phyloP scores from a whole-genome alignment of 345 rosid genomes.

The Aquilaria sinensis region DNA sequence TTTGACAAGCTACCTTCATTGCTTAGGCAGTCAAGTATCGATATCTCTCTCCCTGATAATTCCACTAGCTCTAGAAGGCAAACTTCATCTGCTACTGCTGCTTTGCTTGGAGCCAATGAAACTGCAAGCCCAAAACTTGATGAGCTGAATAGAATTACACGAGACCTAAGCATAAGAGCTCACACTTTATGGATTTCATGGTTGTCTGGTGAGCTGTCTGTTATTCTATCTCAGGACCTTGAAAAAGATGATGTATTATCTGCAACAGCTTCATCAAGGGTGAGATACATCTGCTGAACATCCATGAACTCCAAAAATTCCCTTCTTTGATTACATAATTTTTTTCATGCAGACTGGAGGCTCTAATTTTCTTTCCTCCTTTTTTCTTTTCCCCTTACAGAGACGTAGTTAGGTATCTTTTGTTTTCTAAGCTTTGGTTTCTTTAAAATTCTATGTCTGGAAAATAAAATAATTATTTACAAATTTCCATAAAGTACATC shows the following conservation, averaged over 20 bases:
- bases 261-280: constrained; percentile 72
- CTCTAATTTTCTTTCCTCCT: not conserved
- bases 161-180: constrained; percentile 81
- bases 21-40: constrained; percentile 53
- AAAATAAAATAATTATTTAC: too few relatives aligned
- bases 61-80: constrained; percentile 54
- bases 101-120: constrained; percentile 82
- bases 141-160: constrained; percentile 46
- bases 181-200: constrained; percentile 88
- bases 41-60: constrained; percentile 37
- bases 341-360: too few relatives aligned
- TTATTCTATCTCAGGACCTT: constrained; percentile 62
- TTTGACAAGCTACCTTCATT: constrained; percentile 65
- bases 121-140: constrained; percentile 68
- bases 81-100: constrained; percentile 69
- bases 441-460: not conserved
- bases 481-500: too few relatives aligned
- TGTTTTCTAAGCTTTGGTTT: not conserved
- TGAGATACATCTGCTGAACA: constrained; percentile 22
- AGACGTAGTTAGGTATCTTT: not conserved
- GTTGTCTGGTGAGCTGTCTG: constrained; percentile 78
- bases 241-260: constrained; percentile 77
- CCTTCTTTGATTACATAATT: too few relatives aligned
- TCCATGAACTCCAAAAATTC: too few relatives aligned
- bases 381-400: not conserved